Evolutionary conservation across 2,329 filamentous ascomycete species (phyloP).

Genomic region (Microthyrium microscopicum): DNA sequence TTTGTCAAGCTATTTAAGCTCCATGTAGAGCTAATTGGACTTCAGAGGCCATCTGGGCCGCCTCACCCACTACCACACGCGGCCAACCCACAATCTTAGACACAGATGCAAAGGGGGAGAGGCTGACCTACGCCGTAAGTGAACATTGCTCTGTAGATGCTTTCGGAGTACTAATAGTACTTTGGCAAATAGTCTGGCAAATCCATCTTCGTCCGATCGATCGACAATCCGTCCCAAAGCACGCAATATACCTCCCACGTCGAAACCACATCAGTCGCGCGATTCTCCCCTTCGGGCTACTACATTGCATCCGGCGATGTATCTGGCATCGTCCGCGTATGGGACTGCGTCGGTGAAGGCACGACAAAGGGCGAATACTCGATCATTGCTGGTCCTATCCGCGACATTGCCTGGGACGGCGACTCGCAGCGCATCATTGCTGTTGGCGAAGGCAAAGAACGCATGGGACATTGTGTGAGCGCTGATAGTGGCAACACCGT

Average conservation of each 20-base stretch:
- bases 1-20: too few relatives aligned
- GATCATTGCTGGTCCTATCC: constrained; percentile 88
- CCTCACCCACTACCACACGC: constrained; percentile 65
- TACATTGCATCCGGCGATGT: constrained; percentile 87
- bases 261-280: constrained; percentile 73
- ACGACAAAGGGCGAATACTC: constrained; percentile 74
- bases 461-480: constrained; percentile 86
- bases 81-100: constrained; percentile 83
- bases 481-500: constrained; percentile 93
- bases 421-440: constrained; percentile 94
- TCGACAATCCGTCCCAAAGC: constrained; percentile 70
- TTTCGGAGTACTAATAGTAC: constrained; percentile 6
- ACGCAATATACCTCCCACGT: constrained; percentile 92
- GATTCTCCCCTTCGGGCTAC: constrained; percentile 86
- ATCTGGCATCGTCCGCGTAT: constrained; percentile 71
- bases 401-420: constrained; percentile 94
- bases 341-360: constrained; percentile 75
- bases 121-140: constrained; percentile 78
- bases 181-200: constrained; percentile 58
- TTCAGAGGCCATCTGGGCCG: constrained; percentile 60
- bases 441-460: constrained; percentile 85
- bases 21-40: background rate
- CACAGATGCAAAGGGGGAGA: constrained; percentile 73
- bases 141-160: background rate
- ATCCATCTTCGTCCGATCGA: constrained; percentile 87